Percentiles rank a stretch among this genome's conserved stretches.
Evolutionary conservation across 73 alveolate species (phyloP).

Genomic region (Symbiodinium natans): DNA sequence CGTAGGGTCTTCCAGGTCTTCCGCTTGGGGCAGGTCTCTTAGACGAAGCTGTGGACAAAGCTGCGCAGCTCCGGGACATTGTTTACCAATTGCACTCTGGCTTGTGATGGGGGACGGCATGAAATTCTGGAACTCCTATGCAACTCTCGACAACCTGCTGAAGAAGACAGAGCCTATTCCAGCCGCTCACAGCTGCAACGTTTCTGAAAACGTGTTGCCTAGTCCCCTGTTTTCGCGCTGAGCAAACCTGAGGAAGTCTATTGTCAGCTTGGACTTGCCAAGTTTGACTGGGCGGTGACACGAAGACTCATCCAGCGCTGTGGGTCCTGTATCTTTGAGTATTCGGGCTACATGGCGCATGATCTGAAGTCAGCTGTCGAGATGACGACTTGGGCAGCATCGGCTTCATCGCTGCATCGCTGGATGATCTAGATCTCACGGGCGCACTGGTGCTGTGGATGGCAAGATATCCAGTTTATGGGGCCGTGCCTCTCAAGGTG

Average conservation of each 20-base stretch:
- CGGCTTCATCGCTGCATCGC: too few species aligned
- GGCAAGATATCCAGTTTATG: too few species aligned
- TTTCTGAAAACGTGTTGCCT: too few species aligned
- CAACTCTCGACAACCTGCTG: too few species aligned
- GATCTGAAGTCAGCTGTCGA: background rate
- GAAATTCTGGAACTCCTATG: too few species aligned
- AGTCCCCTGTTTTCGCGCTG: background rate
- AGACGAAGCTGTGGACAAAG: background rate
- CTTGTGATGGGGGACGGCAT: too few species aligned
- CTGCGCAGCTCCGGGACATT: background rate
- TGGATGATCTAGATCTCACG: too few species aligned
- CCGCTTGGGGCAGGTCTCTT: background rate
- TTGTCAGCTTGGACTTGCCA: background rate
- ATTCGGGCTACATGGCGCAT: too few species aligned
- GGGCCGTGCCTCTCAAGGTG: too few species aligned
- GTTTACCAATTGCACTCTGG: background rate
- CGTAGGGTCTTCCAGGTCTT: background rate
- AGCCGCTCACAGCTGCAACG: too few species aligned
- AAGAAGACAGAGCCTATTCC: too few species aligned
- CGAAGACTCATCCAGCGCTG: background rate
- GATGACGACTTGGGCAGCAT: background rate
- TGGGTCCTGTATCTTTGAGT: background rate
- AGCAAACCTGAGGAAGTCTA: background rate
- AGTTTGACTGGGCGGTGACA: conserved; percentile 12
- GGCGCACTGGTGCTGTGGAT: too few species aligned